phyloP scores from a whole-genome alignment of 2,329 filamentous ascomycete genomes.

The Fusarium sp. region DNA sequence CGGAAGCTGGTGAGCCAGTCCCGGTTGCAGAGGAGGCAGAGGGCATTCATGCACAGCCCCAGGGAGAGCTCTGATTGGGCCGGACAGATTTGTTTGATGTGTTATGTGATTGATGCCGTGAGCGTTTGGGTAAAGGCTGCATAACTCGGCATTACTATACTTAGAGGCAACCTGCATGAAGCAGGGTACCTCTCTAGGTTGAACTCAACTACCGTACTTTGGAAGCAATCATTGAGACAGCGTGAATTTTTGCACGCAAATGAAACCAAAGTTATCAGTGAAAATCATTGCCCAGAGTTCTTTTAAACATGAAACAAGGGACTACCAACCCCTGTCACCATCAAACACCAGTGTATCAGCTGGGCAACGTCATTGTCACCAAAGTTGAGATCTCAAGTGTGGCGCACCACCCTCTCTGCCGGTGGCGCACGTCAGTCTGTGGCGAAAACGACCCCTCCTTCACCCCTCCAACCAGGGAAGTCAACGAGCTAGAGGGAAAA shows the following conservation, averaged over 20 bases:
- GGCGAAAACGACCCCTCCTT: slow-evolving; percentile 41
- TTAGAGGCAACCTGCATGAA: neutral
- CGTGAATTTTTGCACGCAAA: neutral
- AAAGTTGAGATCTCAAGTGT: slow-evolving; percentile 7
- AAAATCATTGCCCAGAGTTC: neutral
- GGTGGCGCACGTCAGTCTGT: slow-evolving; percentile 34
- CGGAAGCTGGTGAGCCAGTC: neutral
- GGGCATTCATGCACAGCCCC: slow-evolving; percentile 23
- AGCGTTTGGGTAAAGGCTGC: neutral
- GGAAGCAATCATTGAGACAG: neutral
- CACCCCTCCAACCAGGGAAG: slow-evolving; percentile 43
- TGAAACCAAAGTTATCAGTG: neutral
- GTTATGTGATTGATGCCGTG: neutral
- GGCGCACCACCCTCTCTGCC: slow-evolving; percentile 3
- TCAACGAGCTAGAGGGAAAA: slow-evolving; percentile 9
- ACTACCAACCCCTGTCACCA: neutral
- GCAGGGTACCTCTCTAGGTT: neutral
- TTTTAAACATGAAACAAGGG: neutral
- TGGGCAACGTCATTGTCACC: slow-evolving; percentile 5
- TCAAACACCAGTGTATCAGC: neutral
- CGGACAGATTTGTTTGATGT: neutral
- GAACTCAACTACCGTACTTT: neutral
- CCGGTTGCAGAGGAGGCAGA: slow-evolving; percentile 1
- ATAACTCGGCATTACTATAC: neutral
- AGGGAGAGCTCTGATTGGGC: slow-evolving; percentile 26